phyloP scores from a whole-genome alignment of 78 protist genomes.

The Isochrysis galbana region DNA sequence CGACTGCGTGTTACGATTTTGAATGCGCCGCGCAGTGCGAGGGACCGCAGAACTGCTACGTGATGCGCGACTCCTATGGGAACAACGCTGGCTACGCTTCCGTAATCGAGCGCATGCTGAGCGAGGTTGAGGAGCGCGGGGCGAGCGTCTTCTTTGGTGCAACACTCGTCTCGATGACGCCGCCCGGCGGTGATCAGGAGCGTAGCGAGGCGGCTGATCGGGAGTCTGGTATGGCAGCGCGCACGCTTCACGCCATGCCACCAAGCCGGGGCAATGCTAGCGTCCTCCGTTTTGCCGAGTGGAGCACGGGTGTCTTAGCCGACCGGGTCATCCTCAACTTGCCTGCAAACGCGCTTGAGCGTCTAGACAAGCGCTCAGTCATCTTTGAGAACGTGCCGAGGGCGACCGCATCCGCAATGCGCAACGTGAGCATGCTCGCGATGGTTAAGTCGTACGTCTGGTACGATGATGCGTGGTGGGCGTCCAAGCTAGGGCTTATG shows the following conservation, averaged over 20 bases:
- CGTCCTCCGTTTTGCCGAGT: neutral
- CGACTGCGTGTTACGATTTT: neutral
- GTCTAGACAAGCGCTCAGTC: neutral
- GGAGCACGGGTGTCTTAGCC: neutral
- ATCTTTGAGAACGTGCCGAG: neutral
- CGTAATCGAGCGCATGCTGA: neutral
- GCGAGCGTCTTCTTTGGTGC: neutral
- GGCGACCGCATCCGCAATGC: neutral
- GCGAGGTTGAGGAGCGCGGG: neutral
- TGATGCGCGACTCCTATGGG: neutral
- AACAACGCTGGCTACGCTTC: neutral
- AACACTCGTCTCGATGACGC: neutral
- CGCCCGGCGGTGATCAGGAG: too few relatives aligned
- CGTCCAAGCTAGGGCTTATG: neutral
- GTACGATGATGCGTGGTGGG: slow-evolving; percentile 12
- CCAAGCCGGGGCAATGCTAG: neutral
- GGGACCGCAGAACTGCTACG: neutral
- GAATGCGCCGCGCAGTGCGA: neutral
- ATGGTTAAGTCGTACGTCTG: neutral
- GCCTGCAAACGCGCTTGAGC: neutral
- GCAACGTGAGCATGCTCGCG: neutral
- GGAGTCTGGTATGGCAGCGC: too few relatives aligned
- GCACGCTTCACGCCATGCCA: neutral
- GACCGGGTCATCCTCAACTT: neutral
- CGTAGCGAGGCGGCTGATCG: neutral